Evolutionary conservation across 1,284 basidiomycete species (phyloP).

Genomic region (Moesziomyces globuligerus): DNA sequence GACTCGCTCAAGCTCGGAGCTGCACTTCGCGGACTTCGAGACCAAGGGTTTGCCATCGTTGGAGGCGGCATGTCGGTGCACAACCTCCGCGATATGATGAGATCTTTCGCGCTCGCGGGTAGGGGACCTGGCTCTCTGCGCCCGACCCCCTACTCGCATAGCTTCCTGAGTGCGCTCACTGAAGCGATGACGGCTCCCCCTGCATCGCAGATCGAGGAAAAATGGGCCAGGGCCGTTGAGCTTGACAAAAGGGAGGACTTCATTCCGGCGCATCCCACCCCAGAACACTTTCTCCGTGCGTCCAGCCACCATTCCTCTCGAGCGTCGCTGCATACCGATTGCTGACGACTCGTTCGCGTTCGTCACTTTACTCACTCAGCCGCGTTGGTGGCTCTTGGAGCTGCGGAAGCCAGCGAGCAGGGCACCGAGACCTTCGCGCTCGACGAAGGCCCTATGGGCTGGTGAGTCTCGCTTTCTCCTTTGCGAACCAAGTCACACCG

Average conservation of each 20-base stretch:
- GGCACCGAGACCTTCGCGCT: constrained; percentile 24
- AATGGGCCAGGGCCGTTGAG: constrained; percentile 28
- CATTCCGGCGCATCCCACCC: constrained; percentile 35
- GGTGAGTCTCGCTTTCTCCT: constrained; percentile 21
- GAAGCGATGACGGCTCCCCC: constrained; percentile 30
- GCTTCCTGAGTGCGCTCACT: constrained; percentile 35
- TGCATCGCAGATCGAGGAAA: constrained; percentile 13
- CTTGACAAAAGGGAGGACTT: constrained; percentile 36
- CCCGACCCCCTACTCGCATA: constrained; percentile 18
- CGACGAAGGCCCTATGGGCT: constrained; percentile 49
- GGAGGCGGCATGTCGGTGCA: constrained; percentile 58
- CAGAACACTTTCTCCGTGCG: constrained; percentile 53
- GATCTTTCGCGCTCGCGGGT: constrained; percentile 10
- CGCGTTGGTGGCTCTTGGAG: constrained; percentile 36
- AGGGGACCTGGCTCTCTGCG: constrained; percentile 2
- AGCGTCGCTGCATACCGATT: too few species aligned
- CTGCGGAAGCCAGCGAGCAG: constrained; percentile 36
- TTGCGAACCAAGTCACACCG: background rate
- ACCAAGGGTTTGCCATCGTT: constrained; percentile 53
- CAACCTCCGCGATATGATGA: constrained; percentile 52
- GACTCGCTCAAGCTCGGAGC: constrained; percentile 68
- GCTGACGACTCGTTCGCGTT: too few species aligned
- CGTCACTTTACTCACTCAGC: constrained; percentile 9
- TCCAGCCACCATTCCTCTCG: background rate
- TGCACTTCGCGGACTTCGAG: constrained; percentile 66